Evolutionary conservation across 2,329 filamentous ascomycete species (phyloP), one percentile per base, ranked within the genome.

Genomic region (Ophiostoma fasciatum): DNA sequence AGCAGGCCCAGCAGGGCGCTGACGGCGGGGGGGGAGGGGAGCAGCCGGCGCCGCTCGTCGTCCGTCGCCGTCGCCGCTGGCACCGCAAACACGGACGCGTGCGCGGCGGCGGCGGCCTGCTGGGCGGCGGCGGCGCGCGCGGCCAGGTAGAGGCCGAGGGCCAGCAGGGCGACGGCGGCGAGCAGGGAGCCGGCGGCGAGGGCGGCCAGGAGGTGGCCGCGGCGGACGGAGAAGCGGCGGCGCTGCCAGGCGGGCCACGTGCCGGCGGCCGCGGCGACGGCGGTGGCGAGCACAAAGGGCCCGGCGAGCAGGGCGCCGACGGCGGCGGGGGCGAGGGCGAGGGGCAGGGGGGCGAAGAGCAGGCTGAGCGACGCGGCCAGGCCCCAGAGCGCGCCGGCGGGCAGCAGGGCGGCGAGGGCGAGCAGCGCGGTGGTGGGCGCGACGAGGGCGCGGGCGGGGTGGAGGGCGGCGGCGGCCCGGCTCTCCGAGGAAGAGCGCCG

Each of bases 361-460:
- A 66, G 52, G 5, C 65, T 61, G 12, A 72, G 48, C 1, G 61
- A 62, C 17, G 54, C 48, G 1, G 59, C 45, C 8, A 69, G 39
- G 10, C 62, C 62, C 61, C 68, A 70, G 9, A 72, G 55, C 0
- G 58, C 49, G 10, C 58, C 57, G 29, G 57, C 51, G 0, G 68
- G 63, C 1, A 72, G 52, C 18, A 63, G 48, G 0, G 64, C 59
- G 2, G 62, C 51, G 5, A 61, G 38, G 18, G 63, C 59, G 12
- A 68, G 54, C 2, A 73, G 54, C 12, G 57, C 36, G 0, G 64
- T 64, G 1, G 65, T 68, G 2, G 69, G 69, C 1, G 69, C 63
- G 12, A 57, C 43, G 35, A 67, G 50, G 7, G 66, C 65, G 6
- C 64, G 59, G 0, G 64, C 57, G 0, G 57, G 57, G 37, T 70